Conservation (phyloP, 371 early-diverging fungal species). For the Syncephalastrum racemosum region DNA sequence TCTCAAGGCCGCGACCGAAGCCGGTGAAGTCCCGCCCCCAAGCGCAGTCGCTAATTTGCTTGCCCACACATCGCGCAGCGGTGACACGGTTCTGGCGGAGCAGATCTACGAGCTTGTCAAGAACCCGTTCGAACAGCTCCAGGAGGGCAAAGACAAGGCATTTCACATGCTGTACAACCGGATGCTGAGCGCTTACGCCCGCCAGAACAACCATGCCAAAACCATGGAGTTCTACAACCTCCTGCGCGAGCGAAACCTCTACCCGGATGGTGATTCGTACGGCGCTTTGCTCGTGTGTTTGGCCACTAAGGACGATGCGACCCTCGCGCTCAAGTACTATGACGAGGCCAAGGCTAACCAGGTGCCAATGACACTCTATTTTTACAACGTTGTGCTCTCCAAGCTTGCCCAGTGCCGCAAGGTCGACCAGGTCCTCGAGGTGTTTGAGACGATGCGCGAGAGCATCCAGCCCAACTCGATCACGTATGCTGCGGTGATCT, state of each 20-base stretch:
- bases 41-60: no score
- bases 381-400: slow-evolving; percentile 65
- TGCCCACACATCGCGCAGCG: no score
- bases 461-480: slow-evolving; percentile 56
- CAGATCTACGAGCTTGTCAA: slow-evolving; percentile 30
- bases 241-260: slow-evolving; percentile 27
- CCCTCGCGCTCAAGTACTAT: slow-evolving; percentile 55
- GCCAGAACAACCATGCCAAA: slow-evolving; percentile 31
- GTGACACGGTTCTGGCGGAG: slow-evolving; percentile 7
- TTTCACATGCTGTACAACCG: slow-evolving; percentile 36
- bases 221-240: slow-evolving; percentile 53
- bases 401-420: slow-evolving; percentile 60
- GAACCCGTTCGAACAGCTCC: slow-evolving; percentile 12
- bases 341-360: slow-evolving; percentile 55
- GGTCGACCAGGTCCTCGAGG: slow-evolving; percentile 46
- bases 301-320: slow-evolving; percentile 53
- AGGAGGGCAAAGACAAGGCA: slow-evolving; percentile 6
- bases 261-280: slow-evolving; percentile 52
- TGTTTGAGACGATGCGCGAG: slow-evolving; percentile 59
- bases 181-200: slow-evolving; percentile 59
- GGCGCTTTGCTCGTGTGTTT: slow-evolving; percentile 48
- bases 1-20: no score
- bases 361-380: slow-evolving; percentile 57
- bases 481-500: slow-evolving; percentile 62
- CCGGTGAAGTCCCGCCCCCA: no score